A percentile compares a stretch with the other conserved stretches of the same genome.
Evolutionary conservation across 164 flowering plant genomes (phyloP).

Genomic region (Umbellularia californica): DNA sequence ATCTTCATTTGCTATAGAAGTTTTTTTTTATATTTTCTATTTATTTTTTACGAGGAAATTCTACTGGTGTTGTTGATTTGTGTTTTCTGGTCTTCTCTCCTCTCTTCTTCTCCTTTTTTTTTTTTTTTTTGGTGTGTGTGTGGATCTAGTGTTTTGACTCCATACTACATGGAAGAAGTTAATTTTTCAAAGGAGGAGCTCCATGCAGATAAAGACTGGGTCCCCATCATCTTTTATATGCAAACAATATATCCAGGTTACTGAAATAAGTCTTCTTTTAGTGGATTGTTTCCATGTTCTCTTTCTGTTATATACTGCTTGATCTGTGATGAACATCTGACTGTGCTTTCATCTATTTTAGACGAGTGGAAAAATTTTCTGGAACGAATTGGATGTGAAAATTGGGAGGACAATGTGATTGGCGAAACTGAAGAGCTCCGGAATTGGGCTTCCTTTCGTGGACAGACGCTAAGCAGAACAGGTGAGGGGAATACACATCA

Average conservation of each 20-base stretch:
- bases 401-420: slow-evolving; percentile 33
- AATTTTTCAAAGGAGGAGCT: slow-evolving; percentile 68
- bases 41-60: not conserved
- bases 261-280: not conserved
- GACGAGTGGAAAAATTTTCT: slow-evolving; percentile 92
- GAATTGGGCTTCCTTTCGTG: slow-evolving; percentile 84
- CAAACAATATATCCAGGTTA: slow-evolving; percentile 89
- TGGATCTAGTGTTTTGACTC: slow-evolving; percentile 72
- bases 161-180: slow-evolving; percentile 82
- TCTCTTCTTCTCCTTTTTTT: not conserved
- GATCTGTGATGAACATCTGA: not conserved
- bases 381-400: slow-evolving; percentile 71
- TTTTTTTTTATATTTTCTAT: not conserved
- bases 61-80: not conserved
- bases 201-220: slow-evolving; percentile 55
- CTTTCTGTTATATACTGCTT: slow-evolving; percentile 1
- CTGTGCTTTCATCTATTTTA: slow-evolving; percentile 21
- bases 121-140: not conserved
- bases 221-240: slow-evolving; percentile 80
- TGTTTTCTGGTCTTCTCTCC: not conserved
- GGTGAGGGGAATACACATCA: slow-evolving; percentile 31
- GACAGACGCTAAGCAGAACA: slow-evolving; percentile 85
- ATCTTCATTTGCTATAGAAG: not conserved
- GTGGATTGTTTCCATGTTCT: not conserved
- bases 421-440: slow-evolving; percentile 53